Conservation (phyloP, 78 protist species). For the Dictyostelium purpureum region DNA sequence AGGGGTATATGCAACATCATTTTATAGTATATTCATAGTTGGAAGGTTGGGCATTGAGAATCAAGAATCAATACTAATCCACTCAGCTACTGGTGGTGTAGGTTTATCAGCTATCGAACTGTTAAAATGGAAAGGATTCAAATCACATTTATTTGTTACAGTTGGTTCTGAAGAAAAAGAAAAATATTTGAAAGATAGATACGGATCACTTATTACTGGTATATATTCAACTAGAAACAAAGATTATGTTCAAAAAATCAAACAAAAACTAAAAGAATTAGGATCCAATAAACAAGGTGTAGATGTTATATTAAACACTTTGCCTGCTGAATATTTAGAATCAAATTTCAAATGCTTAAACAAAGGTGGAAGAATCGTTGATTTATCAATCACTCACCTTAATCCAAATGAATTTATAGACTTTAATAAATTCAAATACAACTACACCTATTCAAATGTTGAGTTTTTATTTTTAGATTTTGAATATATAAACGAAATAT, state of each 20-base stretch:
- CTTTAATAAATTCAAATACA: background rate
- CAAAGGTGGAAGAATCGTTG: conserved; percentile 15
- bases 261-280: background rate
- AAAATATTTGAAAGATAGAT: background rate
- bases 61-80: conserved; percentile 46
- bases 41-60: conserved; percentile 9
- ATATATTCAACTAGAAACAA: background rate
- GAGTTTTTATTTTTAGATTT: background rate
- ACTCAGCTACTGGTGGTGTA: conserved; percentile 19
- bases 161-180: conserved; percentile 5
- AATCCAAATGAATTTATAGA: background rate
- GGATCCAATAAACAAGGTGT: background rate
- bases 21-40: background rate
- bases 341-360: conserved; percentile 13
- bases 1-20: background rate
- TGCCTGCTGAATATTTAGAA: background rate
- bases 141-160: background rate
- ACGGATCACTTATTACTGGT: background rate
- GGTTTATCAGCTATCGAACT: conserved; percentile 10
- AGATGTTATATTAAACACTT: background rate
- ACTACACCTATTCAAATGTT: background rate
- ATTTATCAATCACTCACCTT: conserved; percentile 1
- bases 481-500: background rate
- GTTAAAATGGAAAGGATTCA: conserved; percentile 40
- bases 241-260: background rate